Conservation (phyloP, 257 asterid genomes). For the Echites panduratus region DNA sequence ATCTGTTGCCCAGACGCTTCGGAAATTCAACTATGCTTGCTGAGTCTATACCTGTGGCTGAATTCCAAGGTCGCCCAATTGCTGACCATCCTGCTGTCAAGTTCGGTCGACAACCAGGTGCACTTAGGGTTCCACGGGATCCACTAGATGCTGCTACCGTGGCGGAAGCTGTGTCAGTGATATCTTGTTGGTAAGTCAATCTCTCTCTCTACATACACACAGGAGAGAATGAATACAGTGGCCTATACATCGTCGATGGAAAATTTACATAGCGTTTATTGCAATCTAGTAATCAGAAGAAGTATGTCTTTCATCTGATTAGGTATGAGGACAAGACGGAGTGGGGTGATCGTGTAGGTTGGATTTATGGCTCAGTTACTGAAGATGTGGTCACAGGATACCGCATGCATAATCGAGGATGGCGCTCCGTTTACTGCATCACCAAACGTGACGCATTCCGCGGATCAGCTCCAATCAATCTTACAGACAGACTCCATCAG, state of each 20-base stretch:
- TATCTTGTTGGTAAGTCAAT: conserved; percentile 35
- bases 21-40: conserved; percentile 36
- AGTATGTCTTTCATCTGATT: neutral
- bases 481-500: conserved; percentile 41
- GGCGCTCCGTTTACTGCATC: conserved; percentile 40
- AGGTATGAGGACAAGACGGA: conserved; percentile 47
- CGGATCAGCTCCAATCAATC: conserved; percentile 43
- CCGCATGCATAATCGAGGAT: conserved; percentile 46
- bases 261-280: too few species aligned
- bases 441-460: conserved; percentile 43
- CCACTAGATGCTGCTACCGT: conserved; percentile 42
- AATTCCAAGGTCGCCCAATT: conserved; percentile 41
- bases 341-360: conserved; percentile 46
- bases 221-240: too few species aligned
- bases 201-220: neutral
- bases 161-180: conserved; percentile 39
- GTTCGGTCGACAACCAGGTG: conserved; percentile 39
- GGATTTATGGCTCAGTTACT: conserved; percentile 46
- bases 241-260: neutral
- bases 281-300: neutral
- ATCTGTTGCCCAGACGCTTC: conserved; percentile 34
- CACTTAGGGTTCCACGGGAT: conserved; percentile 29
- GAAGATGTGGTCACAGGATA: conserved; percentile 49
- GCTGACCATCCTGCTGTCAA: conserved; percentile 54
- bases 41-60: conserved; percentile 42